phyloP scores from a whole-genome alignment of 805 yeast genomes.

The Candida tammaniensis region DNA sequence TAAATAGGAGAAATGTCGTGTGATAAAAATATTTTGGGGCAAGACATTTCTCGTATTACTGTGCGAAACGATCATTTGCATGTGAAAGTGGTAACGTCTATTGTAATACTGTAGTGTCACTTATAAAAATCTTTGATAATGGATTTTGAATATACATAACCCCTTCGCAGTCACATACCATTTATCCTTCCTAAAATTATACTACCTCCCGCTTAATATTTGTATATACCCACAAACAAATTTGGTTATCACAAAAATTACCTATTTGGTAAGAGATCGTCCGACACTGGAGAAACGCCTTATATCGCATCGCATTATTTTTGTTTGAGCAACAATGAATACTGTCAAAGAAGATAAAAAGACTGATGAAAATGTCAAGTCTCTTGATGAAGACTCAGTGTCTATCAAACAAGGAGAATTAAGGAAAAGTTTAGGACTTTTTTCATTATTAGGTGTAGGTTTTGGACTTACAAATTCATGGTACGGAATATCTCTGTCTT shows the following conservation, averaged over 20 bases:
- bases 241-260: conserved; percentile 4
- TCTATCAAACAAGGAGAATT: conserved; percentile 9
- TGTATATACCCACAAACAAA: too few species aligned
- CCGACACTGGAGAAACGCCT: conserved; percentile 5
- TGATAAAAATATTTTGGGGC: too few species aligned
- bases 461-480: conserved; percentile 61
- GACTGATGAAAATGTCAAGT: conserved; percentile 2
- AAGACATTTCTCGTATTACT: too few species aligned
- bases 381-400: not conserved
- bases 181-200: too few species aligned
- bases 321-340: not conserved
- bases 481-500: conserved; percentile 58
- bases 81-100: too few species aligned
- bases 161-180: too few species aligned
- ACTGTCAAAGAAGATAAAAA: not conserved
- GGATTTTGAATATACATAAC: too few species aligned
- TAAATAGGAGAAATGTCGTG: too few species aligned
- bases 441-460: conserved; percentile 54
- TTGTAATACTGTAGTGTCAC: too few species aligned
- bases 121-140: too few species aligned
- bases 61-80: too few species aligned
- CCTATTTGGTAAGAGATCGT: conserved; percentile 2
- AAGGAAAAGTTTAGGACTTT: conserved; percentile 8
- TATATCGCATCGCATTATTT: conserved; percentile 1
- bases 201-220: too few species aligned